Evolutionary conservation across 179 eudicot genomes (phyloP), one percentile per base, ranked within the genome.

Genomic region (Sideroxylon spinosum): DNA sequence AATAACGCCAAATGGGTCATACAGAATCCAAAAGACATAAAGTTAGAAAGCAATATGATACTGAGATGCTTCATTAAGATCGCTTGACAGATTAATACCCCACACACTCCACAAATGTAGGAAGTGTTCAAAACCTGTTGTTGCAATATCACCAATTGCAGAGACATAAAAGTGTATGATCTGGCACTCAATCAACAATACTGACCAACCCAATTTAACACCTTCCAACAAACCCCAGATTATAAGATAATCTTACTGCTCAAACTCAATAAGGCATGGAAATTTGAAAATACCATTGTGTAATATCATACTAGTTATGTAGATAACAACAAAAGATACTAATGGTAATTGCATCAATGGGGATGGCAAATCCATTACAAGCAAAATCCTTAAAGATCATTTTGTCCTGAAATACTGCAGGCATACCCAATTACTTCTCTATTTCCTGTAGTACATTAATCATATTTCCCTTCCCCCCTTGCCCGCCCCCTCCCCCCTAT

Each of bases 201-300:
- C 8, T 16, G 68, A 69, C 64, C 56, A 44, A 28, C 67, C 49
- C 25, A 78, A 48, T 14, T 50, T 26, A 48, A 44, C 32, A 28
- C 16, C 57, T 61, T 25, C 22, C 19, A 14, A 65, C 37, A 49
- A 48, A 75, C 14, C 20, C 23, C 56, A 48, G 20, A 61, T 46
- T 61, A 61, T 61, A 46, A 63, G 13, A 48, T 76, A 9, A 49
- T 23, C 78, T 53, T 62, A 63, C 78, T 23, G 2, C 25, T 64
- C 60, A 23, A 76, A 55, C 61, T 37, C 19, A 26, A 62, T 71
- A 14, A 60, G 52, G 78, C 59, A 75, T 9, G 22, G 60, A 48
- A 23, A 62, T 26, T 49, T 25, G 14, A 22, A 22, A 48, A 46
- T 19, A 17, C 23, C 28, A 48, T 61, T 23, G 16, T 57, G 55